Evolutionary conservation across 139 green algal species (phyloP), one percentile per base, ranked within the genome.

Genomic region (Edaphochlamys debaryana): DNA sequence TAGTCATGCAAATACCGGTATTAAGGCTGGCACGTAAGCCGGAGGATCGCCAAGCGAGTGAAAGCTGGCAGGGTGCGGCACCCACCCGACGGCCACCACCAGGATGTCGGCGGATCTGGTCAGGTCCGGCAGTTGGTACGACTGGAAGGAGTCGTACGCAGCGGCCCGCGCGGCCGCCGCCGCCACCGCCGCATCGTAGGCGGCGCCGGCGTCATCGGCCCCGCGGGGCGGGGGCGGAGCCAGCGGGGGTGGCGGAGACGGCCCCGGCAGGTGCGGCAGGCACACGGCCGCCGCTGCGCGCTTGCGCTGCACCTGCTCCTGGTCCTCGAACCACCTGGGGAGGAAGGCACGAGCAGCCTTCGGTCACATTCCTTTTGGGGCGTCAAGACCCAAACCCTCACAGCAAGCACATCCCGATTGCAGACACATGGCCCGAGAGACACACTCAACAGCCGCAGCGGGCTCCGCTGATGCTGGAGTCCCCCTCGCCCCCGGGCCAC

Each of bases 51-150:
- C n/a, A n/a, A n/a, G n/a, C n/a, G n/a, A n/a, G n/a, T n/a, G n/a
- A n/a, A n/a, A n/a, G n/a, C n/a, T n/a, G n/a, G n/a, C n/a, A n/a
- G n/a, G n/a, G n/a, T n/a, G n/a, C n/a, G 17, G 17, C 6, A 63
- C 76, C 42, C 36, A 92, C 23, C 94, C 94, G 13, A 96, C 89
- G 27, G 94, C 94, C 54, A 96, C 94, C 36, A 98, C 90, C 38
- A 98, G 85, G 48, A 98, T 91, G 84, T 97, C 94, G 2, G 92
- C 94, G 4, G 85, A 94, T 48, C 91, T 85, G 5, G 87, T 91
- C 36, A 93, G 88, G 32, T 85, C 84, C 17, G 91, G 88, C 69
- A 94, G 82, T 34, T 91, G 79, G 67, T 86, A 50, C 29, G 81
- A 63, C 69, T 80, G 85, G 63, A 73, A 88, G 40, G 41, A 5